phyloP scores from a whole-genome alignment of 2,329 filamentous ascomycete genomes.

The Aspergillus latus region DNA sequence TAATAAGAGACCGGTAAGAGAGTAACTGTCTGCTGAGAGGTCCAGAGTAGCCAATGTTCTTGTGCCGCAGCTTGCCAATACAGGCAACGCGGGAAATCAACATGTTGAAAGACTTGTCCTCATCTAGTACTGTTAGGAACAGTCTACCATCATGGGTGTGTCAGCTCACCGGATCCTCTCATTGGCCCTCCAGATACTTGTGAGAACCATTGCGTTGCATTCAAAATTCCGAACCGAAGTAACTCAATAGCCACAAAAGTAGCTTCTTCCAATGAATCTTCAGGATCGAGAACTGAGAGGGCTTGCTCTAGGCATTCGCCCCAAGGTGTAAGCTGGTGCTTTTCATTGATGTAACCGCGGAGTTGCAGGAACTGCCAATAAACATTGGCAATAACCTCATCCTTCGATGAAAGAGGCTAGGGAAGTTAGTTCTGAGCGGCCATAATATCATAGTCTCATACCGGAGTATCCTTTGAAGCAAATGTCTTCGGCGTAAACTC shows the following conservation, averaged over 20 bases:
- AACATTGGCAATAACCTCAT: constrained; percentile 71
- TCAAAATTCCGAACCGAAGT: constrained; percentile 74
- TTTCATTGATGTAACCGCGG: constrained; percentile 75
- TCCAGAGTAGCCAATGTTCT: constrained; percentile 86
- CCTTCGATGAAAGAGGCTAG: constrained; percentile 59
- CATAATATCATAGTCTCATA: constrained; percentile 21
- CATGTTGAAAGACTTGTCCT: constrained; percentile 74
- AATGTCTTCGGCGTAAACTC: constrained; percentile 71
- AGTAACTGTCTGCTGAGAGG: constrained; percentile 88
- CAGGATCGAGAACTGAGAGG: constrained; percentile 61
- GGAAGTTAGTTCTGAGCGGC: constrained; percentile 12
- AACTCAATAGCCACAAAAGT: constrained; percentile 83
- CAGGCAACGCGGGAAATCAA: constrained; percentile 85
- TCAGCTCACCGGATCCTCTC: constrained; percentile 51
- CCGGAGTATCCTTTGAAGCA: constrained; percentile 52
- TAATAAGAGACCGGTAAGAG: constrained; percentile 79
- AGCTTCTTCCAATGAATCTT: constrained; percentile 68
- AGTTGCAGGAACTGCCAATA: constrained; percentile 89
- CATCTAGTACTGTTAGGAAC: constrained; percentile 51
- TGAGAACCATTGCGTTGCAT: constrained; percentile 64
- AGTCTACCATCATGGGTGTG: constrained; percentile 11
- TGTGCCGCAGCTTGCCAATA: constrained; percentile 77
- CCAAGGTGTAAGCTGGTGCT: constrained; percentile 80
- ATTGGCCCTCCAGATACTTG: constrained; percentile 59
- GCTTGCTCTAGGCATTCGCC: constrained; percentile 74